A percentile compares a stretch with the other conserved stretches of the same genome.
Evolutionary conservation across 352 stramenopile species (phyloP).

Genomic region (Phytophthora capsici): DNA sequence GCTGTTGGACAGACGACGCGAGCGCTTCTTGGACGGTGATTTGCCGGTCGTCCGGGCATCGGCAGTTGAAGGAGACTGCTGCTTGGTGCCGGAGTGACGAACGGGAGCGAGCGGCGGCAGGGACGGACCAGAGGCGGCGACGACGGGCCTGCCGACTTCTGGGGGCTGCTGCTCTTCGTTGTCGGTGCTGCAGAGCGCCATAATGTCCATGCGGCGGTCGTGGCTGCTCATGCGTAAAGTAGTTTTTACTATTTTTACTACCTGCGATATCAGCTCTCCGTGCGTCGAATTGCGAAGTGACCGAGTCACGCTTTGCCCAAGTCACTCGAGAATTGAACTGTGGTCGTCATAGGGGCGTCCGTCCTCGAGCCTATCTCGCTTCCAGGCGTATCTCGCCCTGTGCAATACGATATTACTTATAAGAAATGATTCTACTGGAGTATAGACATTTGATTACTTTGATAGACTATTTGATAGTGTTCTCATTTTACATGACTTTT

Average conservation of each 20-base stretch:
- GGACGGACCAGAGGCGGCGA: neutral
- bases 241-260: neutral
- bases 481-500: no score
- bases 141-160: neutral
- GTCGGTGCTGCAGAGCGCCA: constrained; percentile 25
- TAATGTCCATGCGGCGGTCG: constrained; percentile 48
- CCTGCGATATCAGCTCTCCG: constrained; percentile 7
- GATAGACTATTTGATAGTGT: no score
- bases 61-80: constrained; percentile 5
- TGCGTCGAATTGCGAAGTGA: constrained; percentile 30
- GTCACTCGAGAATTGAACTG: constrained; percentile 8
- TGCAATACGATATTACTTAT: neutral
- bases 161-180: constrained; percentile 11
- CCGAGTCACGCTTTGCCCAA: neutral
- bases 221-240: constrained; percentile 14
- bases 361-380: no score
- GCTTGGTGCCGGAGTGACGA: constrained; percentile 11
- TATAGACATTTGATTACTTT: no score
- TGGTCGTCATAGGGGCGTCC: constrained; percentile 23
- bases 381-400: neutral
- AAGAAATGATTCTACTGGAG: no score
- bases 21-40: constrained; percentile 43
- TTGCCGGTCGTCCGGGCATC: constrained; percentile 5
- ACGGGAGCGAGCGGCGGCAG: constrained; percentile 22
- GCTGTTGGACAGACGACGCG: constrained; percentile 62